These are phyloP conservation scores for Cryptococcus wingfieldii DNA, from an alignment of 1,284 basidiomycete genomes.

Conservation along the genomic window DNA sequence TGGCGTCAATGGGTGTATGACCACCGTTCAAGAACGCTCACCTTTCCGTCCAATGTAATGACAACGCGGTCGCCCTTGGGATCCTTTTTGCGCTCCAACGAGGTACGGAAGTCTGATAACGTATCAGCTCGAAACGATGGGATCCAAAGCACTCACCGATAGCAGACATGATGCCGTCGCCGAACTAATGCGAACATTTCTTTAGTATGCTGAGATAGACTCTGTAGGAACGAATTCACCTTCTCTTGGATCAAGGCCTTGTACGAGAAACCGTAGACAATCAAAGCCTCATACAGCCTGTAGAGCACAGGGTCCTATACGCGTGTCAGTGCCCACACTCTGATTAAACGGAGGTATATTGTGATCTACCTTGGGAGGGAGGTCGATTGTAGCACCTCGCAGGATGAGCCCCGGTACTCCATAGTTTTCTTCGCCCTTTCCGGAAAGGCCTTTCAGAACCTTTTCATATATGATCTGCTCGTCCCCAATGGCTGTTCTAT, in stretches of 20 bases:
- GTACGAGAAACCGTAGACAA: constrained; percentile 64
- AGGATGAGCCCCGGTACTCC: constrained; percentile 36
- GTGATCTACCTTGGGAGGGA: constrained; percentile 36
- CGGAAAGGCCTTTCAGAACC: constrained; percentile 21
- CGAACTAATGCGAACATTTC: constrained; percentile 57
- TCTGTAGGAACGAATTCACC: constrained; percentile 46
- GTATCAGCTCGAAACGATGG: not conserved
- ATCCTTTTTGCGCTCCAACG: constrained; percentile 67
- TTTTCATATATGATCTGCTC: constrained; percentile 4
- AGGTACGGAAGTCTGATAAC: constrained; percentile 59
- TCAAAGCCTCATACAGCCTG: constrained; percentile 75
- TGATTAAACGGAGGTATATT: not conserved
- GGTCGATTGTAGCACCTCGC: constrained; percentile 35
- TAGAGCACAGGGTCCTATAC: constrained; percentile 70
- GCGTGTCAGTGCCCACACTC: not conserved
- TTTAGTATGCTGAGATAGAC: not conserved
- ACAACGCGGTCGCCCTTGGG: constrained; percentile 78
- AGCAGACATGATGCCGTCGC: constrained; percentile 87
- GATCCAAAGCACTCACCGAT: constrained; percentile 52
- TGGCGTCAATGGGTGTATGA: not conserved
- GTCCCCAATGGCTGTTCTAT: not conserved
- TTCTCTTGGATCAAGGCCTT: constrained; percentile 82
- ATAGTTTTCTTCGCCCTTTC: constrained; percentile 19
- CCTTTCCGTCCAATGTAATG: constrained; percentile 73
- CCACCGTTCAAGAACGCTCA: constrained; percentile 1